phyloP scores from a whole-genome alignment of 2,329 filamentous ascomycete genomes.

The Hymenoscyphus linearis region DNA sequence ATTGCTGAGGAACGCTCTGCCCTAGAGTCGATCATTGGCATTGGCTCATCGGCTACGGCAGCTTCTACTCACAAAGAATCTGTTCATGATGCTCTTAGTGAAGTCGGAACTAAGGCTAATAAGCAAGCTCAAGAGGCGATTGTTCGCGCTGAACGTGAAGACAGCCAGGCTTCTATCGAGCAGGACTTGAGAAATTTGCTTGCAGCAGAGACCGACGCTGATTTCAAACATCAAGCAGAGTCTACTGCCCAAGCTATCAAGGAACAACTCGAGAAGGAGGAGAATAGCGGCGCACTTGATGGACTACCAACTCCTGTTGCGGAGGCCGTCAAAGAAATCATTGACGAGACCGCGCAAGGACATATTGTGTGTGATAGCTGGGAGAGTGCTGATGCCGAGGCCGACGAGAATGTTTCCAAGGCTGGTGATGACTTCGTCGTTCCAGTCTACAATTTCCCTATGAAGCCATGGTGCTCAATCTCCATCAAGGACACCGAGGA shows the following conservation, averaged over 20 bases:
- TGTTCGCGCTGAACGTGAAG: constrained; percentile 43
- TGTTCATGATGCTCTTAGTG: constrained; percentile 64
- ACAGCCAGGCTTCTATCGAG: constrained; percentile 43
- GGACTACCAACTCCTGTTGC: constrained; percentile 48
- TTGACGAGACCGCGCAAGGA: constrained; percentile 48
- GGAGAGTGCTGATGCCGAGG: constrained; percentile 78
- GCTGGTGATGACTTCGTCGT: constrained; percentile 61
- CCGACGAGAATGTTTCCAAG: constrained; percentile 61
- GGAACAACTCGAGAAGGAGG: constrained; percentile 49
- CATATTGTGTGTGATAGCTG: constrained; percentile 78
- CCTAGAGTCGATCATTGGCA: constrained; percentile 30
- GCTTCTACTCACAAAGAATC: constrained; percentile 49
- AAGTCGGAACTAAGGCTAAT: constrained; percentile 55
- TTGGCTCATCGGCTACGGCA: constrained; percentile 10
- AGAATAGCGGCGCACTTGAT: constrained; percentile 49
- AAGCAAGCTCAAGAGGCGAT: constrained; percentile 60
- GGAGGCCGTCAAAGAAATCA: constrained; percentile 51
- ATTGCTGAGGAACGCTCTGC: constrained; percentile 35
- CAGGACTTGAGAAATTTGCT: constrained; percentile 46
- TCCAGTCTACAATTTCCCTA: constrained; percentile 89
- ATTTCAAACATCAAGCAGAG: constrained; percentile 47
- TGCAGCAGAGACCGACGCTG: constrained; percentile 46
- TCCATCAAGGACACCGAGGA: constrained; percentile 58
- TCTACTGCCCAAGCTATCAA: constrained; percentile 45
- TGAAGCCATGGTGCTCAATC: constrained; percentile 94